These are phyloP conservation scores for Uronychia binucleata DNA, from an alignment of 73 alveolate species.

Conservation along the genomic window DNA sequence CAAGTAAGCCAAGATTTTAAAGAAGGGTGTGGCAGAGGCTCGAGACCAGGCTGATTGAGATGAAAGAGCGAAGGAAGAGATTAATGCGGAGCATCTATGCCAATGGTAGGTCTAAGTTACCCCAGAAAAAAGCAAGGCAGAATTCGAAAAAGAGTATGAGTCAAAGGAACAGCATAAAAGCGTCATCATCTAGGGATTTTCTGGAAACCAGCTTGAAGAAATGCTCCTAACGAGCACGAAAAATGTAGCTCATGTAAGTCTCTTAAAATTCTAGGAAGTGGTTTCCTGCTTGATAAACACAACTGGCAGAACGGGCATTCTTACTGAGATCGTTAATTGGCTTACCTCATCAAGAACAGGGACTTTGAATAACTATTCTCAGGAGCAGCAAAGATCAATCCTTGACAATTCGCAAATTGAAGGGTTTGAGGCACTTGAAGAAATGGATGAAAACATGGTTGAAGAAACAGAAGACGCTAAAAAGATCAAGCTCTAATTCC, in stretches of 20 bases:
- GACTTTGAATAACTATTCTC: not conserved
- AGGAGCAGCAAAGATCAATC: not conserved
- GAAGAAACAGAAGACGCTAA: too few species aligned
- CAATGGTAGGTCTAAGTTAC: constrained; percentile 24
- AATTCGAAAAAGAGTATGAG: constrained; percentile 52
- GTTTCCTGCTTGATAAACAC: constrained; percentile 60
- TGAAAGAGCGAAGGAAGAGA: constrained; percentile 73
- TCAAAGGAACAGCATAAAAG: constrained; percentile 43
- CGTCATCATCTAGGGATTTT: constrained; percentile 58
- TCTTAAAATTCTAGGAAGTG: constrained; percentile 32
- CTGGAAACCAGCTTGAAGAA: constrained; percentile 69
- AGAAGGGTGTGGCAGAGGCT: constrained; percentile 50
- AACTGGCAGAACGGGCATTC: constrained; percentile 33
- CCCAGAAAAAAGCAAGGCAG: constrained; percentile 10
- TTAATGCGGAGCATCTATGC: constrained; percentile 44
- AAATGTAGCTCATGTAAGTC: constrained; percentile 54
- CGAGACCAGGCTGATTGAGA: constrained; percentile 62
- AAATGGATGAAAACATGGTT: too few species aligned
- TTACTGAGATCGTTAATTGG: constrained; percentile 65
- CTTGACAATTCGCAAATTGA: not conserved
- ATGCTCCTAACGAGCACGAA: constrained; percentile 70
- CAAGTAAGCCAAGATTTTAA: not conserved
- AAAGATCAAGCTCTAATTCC: too few species aligned
- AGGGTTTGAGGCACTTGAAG: too few species aligned
- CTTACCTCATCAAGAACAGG: constrained; percentile 33